Percentiles rank a stretch among this genome's conserved stretches.
Conservation (phyloP, 768 basidiomycete species). For the Suillus discolor region DNA sequence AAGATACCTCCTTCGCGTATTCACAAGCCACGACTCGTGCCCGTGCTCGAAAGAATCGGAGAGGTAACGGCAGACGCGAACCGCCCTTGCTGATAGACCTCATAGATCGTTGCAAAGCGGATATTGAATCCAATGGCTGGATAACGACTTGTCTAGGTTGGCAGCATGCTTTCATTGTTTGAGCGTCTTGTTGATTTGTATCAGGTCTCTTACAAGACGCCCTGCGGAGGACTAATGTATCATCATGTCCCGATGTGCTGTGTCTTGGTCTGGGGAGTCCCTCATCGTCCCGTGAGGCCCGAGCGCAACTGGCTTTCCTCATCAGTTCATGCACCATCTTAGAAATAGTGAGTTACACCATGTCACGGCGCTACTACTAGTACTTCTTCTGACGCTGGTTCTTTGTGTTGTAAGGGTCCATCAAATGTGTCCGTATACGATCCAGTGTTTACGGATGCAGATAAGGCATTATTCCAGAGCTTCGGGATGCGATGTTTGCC, state of each 20-base stretch:
- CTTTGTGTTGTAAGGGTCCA: conserved; percentile 41
- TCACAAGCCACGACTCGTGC: conserved; percentile 56
- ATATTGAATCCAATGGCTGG: conserved; percentile 53
- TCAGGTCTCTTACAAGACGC: conserved; percentile 30
- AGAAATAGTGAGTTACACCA: conserved; percentile 56
- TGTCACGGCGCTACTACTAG: conserved; percentile 7
- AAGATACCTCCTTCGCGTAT: conserved; percentile 37
- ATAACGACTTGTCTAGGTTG: conserved; percentile 56
- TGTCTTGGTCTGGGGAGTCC: conserved; percentile 81
- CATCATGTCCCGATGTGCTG: conserved; percentile 40
- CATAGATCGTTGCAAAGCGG: conserved; percentile 46
- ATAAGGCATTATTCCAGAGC: conserved; percentile 48
- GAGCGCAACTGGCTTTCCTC: conserved; percentile 71
- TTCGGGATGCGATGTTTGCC: conserved; percentile 38
- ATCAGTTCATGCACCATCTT: conserved; percentile 52
- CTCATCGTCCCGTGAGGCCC: conserved; percentile 57
- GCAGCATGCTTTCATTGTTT: conserved; percentile 24
- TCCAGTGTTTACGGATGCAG: conserved; percentile 71
- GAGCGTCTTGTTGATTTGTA: not conserved
- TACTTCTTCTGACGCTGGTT: conserved; percentile 13
- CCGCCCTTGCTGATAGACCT: conserved; percentile 38
- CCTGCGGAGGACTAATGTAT: conserved; percentile 25
- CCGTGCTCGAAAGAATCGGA: conserved; percentile 54
- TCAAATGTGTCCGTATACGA: conserved; percentile 60
- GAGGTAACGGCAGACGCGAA: conserved; percentile 34